Percentiles rank a stretch among this genome's conserved stretches.
These are phyloP conservation scores for Paramecium sonneborni DNA, from an alignment of 73 alveolate species.

Conservation along the genomic window DNA sequence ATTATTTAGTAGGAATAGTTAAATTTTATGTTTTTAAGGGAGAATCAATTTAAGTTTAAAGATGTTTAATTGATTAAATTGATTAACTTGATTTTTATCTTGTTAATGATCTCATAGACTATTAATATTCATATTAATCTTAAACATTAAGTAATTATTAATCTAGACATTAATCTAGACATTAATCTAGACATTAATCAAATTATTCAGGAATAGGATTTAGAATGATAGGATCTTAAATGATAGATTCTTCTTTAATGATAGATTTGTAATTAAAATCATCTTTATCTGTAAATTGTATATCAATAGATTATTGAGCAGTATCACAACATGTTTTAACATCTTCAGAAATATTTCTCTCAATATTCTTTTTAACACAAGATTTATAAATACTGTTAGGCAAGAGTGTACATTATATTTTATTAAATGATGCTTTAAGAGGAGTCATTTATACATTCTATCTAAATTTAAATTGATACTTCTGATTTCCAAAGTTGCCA, in stretches of 20 bases:
- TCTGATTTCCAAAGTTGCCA: conserved; percentile 40
- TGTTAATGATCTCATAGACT: conserved; percentile 43
- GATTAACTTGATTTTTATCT: conserved; percentile 43
- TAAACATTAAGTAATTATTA: background rate
- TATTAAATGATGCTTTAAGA: background rate
- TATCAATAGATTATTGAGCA: background rate
- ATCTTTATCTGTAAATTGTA: background rate
- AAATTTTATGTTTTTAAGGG: background rate
- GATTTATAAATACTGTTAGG: conserved; percentile 5
- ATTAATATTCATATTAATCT: background rate
- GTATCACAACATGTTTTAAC: conserved; percentile 40
- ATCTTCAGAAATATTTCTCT: conserved; percentile 47
- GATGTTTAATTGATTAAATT: background rate
- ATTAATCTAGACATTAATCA: background rate
- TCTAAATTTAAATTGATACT: background rate
- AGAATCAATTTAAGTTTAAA: background rate
- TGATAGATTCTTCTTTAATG: background rate
- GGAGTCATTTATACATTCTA: background rate
- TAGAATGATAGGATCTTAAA: no score
- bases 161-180: background rate
- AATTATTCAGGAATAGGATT: background rate
- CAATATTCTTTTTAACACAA: conserved; percentile 4
- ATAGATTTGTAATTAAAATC: background rate
- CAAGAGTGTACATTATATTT: background rate
- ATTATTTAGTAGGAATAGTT: background rate